phyloP scores from a whole-genome alignment of 129 eudicot species.

The Heracleum sosnowskyi region DNA sequence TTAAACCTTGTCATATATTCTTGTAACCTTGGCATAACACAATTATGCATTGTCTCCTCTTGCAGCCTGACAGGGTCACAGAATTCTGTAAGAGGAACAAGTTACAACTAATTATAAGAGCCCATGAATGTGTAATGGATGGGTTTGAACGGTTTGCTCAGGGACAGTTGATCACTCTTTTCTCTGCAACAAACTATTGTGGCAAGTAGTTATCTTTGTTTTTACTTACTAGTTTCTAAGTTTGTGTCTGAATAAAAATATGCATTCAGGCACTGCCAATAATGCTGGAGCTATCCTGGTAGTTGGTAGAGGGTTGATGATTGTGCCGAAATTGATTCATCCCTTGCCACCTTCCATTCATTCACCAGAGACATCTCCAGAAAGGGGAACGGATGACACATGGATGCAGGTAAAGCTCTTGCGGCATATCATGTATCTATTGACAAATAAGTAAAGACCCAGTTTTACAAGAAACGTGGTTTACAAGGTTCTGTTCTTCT shows the following conservation, averaged over 20 bases:
- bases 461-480: not conserved
- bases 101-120: conserved; percentile 88
- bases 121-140: conserved; percentile 97
- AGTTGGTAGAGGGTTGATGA: conserved; percentile 81
- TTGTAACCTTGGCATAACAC: not conserved
- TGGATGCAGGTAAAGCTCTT: conserved; percentile 77
- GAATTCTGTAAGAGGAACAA: conserved; percentile 92
- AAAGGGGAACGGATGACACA: conserved; percentile 60
- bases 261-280: conserved; percentile 73
- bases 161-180: conserved; percentile 91
- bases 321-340: conserved; percentile 90
- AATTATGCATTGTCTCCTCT: conserved; percentile 2
- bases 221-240: not conserved
- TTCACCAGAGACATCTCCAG: conserved; percentile 97
- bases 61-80: conserved; percentile 96
- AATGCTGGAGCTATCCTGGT: conserved; percentile 97
- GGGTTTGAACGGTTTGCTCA: conserved; percentile 96
- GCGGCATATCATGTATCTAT: not conserved
- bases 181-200: conserved; percentile 98
- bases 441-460: not conserved
- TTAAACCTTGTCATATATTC: not conserved
- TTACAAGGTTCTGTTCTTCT: not conserved
- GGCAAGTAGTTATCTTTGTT: conserved; percentile 30
- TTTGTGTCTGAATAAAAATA: conserved; percentile 15
- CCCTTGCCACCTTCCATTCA: conserved; percentile 86